These are phyloP conservation scores for Colletotrichum caudatum DNA, from an alignment of 2,329 filamentous ascomycete genomes.

Conservation along the genomic window DNA sequence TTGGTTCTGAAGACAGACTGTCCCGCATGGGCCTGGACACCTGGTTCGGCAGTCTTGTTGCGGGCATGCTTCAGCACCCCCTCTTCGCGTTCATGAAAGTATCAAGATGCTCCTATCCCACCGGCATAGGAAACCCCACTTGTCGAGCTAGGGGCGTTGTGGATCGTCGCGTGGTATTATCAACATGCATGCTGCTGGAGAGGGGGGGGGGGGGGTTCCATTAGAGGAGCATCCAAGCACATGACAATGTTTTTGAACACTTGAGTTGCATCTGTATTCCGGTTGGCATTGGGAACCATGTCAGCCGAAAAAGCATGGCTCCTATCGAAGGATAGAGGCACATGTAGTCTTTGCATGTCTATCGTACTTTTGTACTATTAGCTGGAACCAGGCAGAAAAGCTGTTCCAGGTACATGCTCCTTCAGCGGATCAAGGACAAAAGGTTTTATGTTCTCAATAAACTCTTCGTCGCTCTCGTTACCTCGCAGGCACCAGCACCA, in stretches of 20 bases:
- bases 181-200: not conserved
- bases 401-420: not conserved
- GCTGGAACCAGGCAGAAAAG: not conserved
- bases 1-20: not conserved
- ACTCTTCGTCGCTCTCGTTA: constrained; percentile 31
- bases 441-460: constrained; percentile 33
- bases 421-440: constrained; percentile 30
- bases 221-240: not conserved
- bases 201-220: not conserved
- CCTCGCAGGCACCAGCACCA: constrained; percentile 35
- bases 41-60: not conserved
- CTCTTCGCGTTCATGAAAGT: not conserved
- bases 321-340: not conserved
- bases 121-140: constrained; percentile 17
- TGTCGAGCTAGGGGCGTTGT: not conserved
- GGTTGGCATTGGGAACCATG: not conserved
- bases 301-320: accelerated
- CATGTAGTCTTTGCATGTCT: not conserved
- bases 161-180: not conserved
- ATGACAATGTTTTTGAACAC: not conserved
- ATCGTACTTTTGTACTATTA: not conserved
- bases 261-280: no score
- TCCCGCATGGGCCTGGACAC: not conserved
- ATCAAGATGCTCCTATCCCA: constrained; percentile 10
- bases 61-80: not conserved